Evolutionary conservation across 2,329 filamentous ascomycete genomes (phyloP).

Genomic region (Pseudogymnoascus sp.): DNA sequence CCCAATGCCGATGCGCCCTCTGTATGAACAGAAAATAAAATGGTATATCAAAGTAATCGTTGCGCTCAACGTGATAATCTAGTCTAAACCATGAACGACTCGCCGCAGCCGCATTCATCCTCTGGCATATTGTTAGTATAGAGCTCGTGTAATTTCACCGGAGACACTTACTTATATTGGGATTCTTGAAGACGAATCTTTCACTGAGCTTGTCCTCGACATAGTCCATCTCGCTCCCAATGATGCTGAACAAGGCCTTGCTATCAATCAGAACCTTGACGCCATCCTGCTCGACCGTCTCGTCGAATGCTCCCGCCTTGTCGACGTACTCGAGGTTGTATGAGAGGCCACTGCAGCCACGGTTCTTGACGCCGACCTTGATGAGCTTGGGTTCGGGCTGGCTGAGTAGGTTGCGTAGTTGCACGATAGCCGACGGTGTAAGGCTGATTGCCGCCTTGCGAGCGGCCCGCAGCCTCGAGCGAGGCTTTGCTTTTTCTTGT

Average conservation of each 20-base stretch:
- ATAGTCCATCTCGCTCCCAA: slow-evolving; percentile 99
- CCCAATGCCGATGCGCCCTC: slow-evolving; percentile 22
- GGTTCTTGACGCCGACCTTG: slow-evolving; percentile 86
- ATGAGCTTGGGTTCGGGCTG: slow-evolving; percentile 89
- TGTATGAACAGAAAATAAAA: slow-evolving; percentile 7
- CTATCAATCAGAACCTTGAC: slow-evolving; percentile 94
- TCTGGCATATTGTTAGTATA: slow-evolving; percentile 42
- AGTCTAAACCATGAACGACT: slow-evolving; percentile 78
- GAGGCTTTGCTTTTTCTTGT: slow-evolving; percentile 38
- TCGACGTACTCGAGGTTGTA: slow-evolving; percentile 96
- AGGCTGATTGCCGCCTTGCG: slow-evolving; percentile 89
- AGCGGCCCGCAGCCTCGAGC: slow-evolving; percentile 57
- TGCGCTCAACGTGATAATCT: slow-evolving; percentile 8
- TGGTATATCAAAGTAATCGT: slow-evolving; percentile 11
- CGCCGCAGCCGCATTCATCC: slow-evolving; percentile 91
- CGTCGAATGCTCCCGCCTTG: slow-evolving; percentile 79
- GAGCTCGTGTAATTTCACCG: slow-evolving; percentile 13
- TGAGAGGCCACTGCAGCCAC: slow-evolving; percentile 85
- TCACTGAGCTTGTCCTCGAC: slow-evolving; percentile 89
- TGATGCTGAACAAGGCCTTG: slow-evolving; percentile 95
- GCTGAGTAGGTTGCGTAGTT: slow-evolving; percentile 67
- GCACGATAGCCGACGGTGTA: slow-evolving; percentile 68
- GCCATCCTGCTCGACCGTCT: slow-evolving; percentile 89
- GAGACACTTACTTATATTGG: slow-evolving; percentile 82
- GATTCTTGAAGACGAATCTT: slow-evolving; percentile 90